A percentile compares a stretch with the other conserved stretches of the same genome.
Conservation (phyloP, 1,139 yeast genomes). For the Candida mesenterica region DNA sequence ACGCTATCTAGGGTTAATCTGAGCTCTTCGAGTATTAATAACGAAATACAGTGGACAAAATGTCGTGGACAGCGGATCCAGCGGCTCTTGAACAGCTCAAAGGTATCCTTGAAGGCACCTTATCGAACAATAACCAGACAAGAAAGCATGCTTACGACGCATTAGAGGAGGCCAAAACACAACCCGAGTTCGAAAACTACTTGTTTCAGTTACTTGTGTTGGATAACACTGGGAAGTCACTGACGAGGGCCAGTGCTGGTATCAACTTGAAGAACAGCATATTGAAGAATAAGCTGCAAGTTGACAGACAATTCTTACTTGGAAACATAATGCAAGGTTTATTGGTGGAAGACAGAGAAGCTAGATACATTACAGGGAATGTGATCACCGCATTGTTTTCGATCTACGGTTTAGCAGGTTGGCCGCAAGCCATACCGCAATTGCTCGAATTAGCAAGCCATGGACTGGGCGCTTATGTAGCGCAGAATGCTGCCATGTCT, state of each 20-base stretch:
- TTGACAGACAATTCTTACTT: constrained; percentile 54
- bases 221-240: constrained; percentile 45
- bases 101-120: constrained; percentile 61
- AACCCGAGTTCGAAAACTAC: constrained; percentile 79
- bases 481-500: constrained; percentile 69
- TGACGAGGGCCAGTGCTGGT: constrained; percentile 88
- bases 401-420: constrained; percentile 63
- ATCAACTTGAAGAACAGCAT: constrained; percentile 75
- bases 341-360: constrained; percentile 54
- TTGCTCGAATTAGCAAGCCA: constrained; percentile 54
- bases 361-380: constrained; percentile 86
- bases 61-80: constrained; percentile 59
- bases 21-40: no score
- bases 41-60: no score
- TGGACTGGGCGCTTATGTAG: constrained; percentile 24
- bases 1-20: no score
- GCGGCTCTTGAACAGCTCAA: constrained; percentile 61
- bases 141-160: constrained; percentile 67
- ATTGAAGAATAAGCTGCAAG: constrained; percentile 26
- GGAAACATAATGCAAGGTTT: constrained; percentile 69
- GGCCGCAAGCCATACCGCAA: constrained; percentile 75
- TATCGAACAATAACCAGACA: constrained; percentile 54
- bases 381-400: constrained; percentile 82
- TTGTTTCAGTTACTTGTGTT: constrained; percentile 65
- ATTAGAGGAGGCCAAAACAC: constrained; percentile 61